A percentile compares a stretch with the other conserved stretches of the same genome.
Conservation (phyloP, 2,329 filamentous ascomycete genomes). For the Thielaviopsis ethacetica region DNA sequence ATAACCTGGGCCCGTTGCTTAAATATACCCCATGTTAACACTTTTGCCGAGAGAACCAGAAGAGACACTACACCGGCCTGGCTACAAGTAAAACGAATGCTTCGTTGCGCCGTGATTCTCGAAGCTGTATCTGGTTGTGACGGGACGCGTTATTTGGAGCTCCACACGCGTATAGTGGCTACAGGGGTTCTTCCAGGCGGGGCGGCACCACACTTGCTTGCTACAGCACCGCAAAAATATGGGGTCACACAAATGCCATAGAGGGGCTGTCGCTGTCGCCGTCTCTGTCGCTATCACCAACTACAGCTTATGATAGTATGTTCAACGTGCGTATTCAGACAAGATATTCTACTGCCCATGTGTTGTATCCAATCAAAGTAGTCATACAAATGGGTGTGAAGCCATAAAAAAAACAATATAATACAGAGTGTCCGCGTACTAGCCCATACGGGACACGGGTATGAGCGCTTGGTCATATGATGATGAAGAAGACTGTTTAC, state of each 20-base stretch:
- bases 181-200: background rate
- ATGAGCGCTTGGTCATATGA: background rate
- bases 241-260: background rate
- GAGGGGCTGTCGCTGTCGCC: background rate
- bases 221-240: background rate
- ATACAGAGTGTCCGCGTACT: constrained; percentile 4
- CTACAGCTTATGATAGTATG: background rate
- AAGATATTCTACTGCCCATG: background rate
- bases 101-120: too few relatives aligned
- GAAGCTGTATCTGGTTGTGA: background rate
- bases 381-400: background rate
- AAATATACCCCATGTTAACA: too few relatives aligned
- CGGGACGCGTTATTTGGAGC: constrained; percentile 3
- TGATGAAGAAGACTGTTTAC: background rate
- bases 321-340: background rate
- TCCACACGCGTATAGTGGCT: constrained; percentile 12
- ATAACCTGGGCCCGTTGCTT: too few relatives aligned
- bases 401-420: constrained; percentile 9
- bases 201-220: constrained; percentile 4
- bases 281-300: too few relatives aligned
- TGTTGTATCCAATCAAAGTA: background rate
- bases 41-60: too few relatives aligned
- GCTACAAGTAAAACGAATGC: too few relatives aligned
- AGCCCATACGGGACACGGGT: background rate
- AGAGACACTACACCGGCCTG: too few relatives aligned